These are phyloP conservation scores for Penicillium janthinellum DNA, from an alignment of 2,329 filamentous ascomycete genomes.

Conservation along the genomic window DNA sequence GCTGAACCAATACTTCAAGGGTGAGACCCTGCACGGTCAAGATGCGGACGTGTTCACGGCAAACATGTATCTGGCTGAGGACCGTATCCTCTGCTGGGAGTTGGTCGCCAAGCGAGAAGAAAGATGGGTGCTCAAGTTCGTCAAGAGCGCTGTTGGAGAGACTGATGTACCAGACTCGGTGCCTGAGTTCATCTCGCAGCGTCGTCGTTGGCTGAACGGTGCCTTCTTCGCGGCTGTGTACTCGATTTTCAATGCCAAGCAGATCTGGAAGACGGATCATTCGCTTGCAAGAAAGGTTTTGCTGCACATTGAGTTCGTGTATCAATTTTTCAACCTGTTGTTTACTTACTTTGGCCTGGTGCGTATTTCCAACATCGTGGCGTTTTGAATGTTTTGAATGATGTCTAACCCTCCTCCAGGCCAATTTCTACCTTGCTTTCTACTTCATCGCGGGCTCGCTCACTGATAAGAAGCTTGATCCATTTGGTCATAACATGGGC, in stretches of 20 bases:
- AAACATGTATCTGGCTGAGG: conserved; percentile 98
- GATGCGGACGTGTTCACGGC: conserved; percentile 97
- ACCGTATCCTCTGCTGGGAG: conserved; percentile 98
- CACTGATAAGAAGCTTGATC: conserved; percentile 75
- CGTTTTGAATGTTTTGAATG: not conserved
- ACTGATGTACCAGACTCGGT: conserved; percentile 96
- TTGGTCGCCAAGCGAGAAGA: conserved; percentile 92
- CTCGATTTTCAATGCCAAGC: conserved; percentile 90
- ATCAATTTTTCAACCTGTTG: conserved; percentile 86
- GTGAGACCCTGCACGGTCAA: conserved; percentile 92
- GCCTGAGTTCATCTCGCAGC: conserved; percentile 95
- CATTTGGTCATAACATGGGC: conserved; percentile 86
- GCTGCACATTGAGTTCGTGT: conserved; percentile 91
- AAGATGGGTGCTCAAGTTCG: conserved; percentile 96
- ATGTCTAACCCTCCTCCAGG: conserved; percentile 44
- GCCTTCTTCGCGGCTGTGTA: conserved; percentile 99
- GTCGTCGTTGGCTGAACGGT: conserved; percentile 95
- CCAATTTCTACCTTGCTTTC: conserved; percentile 98
- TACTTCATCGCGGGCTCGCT: conserved; percentile 96
- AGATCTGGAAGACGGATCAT: conserved; percentile 92
- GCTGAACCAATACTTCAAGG: conserved; percentile 98
- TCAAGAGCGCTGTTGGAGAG: conserved; percentile 93
- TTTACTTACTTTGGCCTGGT: conserved; percentile 96
- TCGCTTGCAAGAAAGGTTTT: conserved; percentile 85
- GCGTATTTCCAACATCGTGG: conserved; percentile 18